phyloP scores from a whole-genome alignment of 2,329 filamentous ascomycete species.

The Paraconiothyrium brasiliense region DNA sequence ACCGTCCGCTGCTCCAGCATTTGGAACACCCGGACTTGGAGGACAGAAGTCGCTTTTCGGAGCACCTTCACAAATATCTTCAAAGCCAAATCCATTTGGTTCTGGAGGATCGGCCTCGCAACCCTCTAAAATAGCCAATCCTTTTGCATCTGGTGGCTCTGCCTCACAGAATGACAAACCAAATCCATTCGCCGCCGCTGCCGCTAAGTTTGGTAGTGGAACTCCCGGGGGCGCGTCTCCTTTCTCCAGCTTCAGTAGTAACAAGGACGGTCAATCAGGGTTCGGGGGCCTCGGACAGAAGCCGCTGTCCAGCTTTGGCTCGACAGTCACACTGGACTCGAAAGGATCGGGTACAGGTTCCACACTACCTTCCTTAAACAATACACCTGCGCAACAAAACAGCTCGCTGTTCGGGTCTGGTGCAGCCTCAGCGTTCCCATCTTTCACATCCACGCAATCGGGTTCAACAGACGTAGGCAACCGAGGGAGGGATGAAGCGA shows the following conservation, averaged over 20 bases:
- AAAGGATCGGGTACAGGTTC: slow-evolving; percentile 34
- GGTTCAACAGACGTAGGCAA: slow-evolving; percentile 39
- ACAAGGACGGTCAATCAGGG: slow-evolving; percentile 32
- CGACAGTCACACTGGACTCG: slow-evolving; percentile 52
- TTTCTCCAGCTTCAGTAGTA: slow-evolving; percentile 42
- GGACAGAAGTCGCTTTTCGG: slow-evolving; percentile 20
- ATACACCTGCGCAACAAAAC: slow-evolving; percentile 41
- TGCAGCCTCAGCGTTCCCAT: slow-evolving; percentile 39
- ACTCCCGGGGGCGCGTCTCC: slow-evolving; percentile 32
- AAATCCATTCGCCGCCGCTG: slow-evolving; percentile 47
- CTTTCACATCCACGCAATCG: slow-evolving; percentile 40
- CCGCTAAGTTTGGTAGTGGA: slow-evolving; percentile 39
- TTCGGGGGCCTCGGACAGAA: slow-evolving; percentile 40
- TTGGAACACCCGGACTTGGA: slow-evolving; percentile 14
- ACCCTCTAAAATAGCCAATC: background rate
- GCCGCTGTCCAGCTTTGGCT: slow-evolving; percentile 49
- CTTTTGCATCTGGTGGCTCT: slow-evolving; percentile 22
- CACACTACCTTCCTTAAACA: slow-evolving; percentile 44
- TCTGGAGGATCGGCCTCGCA: background rate
- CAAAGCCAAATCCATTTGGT: slow-evolving; percentile 1
- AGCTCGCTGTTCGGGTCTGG: slow-evolving; percentile 40
- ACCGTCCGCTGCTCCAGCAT: slow-evolving; percentile 23
- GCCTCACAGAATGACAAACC: slow-evolving; percentile 31
- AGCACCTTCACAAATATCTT: slow-evolving; percentile 22
- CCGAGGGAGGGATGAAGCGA: slow-evolving; percentile 45